phyloP scores from a whole-genome alignment of 306 rosid genomes.

The Aeschynomene evenia region DNA sequence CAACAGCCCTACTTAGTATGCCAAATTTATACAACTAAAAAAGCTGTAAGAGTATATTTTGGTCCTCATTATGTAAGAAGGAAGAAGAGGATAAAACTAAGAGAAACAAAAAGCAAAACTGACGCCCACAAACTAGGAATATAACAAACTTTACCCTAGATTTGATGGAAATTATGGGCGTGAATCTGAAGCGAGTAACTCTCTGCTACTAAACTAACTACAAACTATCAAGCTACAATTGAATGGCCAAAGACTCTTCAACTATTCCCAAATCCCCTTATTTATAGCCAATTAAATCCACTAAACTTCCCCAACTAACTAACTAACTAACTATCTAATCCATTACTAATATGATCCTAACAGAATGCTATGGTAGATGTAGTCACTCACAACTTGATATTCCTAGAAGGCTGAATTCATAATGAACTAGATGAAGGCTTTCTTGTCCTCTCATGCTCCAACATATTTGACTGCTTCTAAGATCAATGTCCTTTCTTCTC shows the following conservation, averaged over 20 bases:
- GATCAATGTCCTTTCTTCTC: not conserved
- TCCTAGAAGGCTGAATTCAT: not conserved
- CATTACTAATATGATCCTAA: too few relatives aligned
- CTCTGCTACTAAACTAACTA: too few relatives aligned
- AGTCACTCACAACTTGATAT: not conserved
- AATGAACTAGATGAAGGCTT: not conserved
- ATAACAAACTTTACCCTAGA: not conserved
- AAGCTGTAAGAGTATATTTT: not conserved
- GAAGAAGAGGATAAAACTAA: not conserved
- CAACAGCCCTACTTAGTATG: not conserved
- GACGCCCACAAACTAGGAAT: not conserved
- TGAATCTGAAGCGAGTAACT: not conserved
- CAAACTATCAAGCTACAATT: too few relatives aligned
- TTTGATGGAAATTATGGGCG: not conserved
- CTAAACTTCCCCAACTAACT: too few relatives aligned
- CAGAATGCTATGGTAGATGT: not conserved
- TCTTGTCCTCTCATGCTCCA: not conserved
- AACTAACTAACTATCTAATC: too few relatives aligned
- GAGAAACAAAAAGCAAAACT: too few relatives aligned
- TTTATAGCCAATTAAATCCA: too few relatives aligned
- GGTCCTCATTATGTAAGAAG: not conserved
- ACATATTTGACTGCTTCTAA: not conserved
- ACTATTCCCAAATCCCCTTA: too few relatives aligned
- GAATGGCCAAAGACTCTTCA: too few relatives aligned
- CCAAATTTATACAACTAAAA: not conserved